phyloP scores from a whole-genome alignment of 164 flowering plant species.

The Umbellularia californica region DNA sequence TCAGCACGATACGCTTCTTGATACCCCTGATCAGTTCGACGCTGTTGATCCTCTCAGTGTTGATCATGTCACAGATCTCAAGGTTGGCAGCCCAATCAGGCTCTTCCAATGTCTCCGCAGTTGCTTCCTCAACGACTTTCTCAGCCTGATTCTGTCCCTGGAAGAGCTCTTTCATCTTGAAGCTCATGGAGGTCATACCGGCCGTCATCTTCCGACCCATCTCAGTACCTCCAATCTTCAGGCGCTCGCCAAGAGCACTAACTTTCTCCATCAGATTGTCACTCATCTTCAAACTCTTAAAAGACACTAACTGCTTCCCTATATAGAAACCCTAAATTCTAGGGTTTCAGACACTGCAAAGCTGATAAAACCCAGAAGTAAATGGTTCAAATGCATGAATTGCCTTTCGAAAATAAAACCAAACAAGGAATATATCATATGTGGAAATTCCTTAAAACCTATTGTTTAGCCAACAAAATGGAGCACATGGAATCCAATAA shows the following conservation, averaged over 20 bases:
- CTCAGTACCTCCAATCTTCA: constrained; percentile 83
- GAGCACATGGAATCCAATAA: neutral
- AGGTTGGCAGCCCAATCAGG: constrained; percentile 95
- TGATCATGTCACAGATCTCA: constrained; percentile 88
- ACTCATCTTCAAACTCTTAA: constrained; percentile 45
- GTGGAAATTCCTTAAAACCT: neutral
- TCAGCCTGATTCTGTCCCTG: constrained; percentile 79
- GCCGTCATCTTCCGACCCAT: constrained; percentile 73
- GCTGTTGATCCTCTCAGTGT: constrained; percentile 63
- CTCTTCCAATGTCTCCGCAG: constrained; percentile 75
- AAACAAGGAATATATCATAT: too few species aligned
- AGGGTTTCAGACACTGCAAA: neutral
- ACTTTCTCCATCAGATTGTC: constrained; percentile 91
- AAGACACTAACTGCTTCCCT: constrained; percentile 4
- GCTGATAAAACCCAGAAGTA: neutral
- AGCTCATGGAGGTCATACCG: constrained; percentile 88
- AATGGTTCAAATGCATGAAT: neutral
- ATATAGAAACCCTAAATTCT: neutral
- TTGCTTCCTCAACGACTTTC: constrained; percentile 84
- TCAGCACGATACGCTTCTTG: constrained; percentile 73
- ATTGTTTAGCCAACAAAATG: neutral
- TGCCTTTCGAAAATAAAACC: neutral
- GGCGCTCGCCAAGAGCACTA: constrained; percentile 74
- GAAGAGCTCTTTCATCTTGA: constrained; percentile 87
- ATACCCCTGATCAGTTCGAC: constrained; percentile 75